Conservation (phyloP, 805 yeast genomes). For the Metschnikowia arizonensis region DNA sequence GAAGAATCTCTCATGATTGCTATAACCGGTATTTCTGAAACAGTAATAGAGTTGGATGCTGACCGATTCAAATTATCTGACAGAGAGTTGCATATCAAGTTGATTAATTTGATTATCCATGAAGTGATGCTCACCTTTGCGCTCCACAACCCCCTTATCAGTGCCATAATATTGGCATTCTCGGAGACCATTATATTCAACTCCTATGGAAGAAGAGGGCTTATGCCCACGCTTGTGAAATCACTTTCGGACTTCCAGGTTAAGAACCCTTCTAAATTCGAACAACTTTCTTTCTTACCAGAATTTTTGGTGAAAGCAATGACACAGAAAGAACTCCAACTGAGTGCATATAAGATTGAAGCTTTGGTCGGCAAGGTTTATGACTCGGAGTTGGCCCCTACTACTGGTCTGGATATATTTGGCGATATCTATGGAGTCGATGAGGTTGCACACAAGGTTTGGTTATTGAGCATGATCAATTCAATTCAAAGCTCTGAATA, state of each 20-base stretch:
- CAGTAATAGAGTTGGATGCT: conserved; percentile 58
- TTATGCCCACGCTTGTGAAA: conserved; percentile 57
- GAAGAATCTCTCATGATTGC: conserved; percentile 9
- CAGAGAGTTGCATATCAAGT: conserved; percentile 52
- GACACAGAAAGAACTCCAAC: conserved; percentile 49
- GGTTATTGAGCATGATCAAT: conserved; percentile 46
- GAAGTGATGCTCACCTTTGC: conserved; percentile 39
- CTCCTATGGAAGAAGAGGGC: conserved; percentile 60
- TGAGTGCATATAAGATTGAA: conserved; percentile 58
- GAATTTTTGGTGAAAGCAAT: conserved; percentile 44
- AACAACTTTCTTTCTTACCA: conserved; percentile 47
- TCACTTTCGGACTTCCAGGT: conserved; percentile 45
- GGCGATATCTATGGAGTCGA: conserved; percentile 48
- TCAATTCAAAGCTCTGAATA: conserved; percentile 25
- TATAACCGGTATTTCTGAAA: conserved; percentile 32
- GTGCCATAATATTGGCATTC: conserved; percentile 28
- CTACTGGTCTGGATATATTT: conserved; percentile 34
- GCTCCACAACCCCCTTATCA: conserved; percentile 22
- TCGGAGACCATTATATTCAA: conserved; percentile 43
- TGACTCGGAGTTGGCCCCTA: conserved; percentile 40
- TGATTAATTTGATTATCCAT: conserved; percentile 51
- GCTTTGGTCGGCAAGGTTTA: conserved; percentile 49
- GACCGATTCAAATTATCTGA: conserved; percentile 65
- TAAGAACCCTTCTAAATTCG: conserved; percentile 29
- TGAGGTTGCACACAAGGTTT: conserved; percentile 53